phyloP scores from a whole-genome alignment of 1,139 yeast species.

The Kodamaea fungicola region DNA sequence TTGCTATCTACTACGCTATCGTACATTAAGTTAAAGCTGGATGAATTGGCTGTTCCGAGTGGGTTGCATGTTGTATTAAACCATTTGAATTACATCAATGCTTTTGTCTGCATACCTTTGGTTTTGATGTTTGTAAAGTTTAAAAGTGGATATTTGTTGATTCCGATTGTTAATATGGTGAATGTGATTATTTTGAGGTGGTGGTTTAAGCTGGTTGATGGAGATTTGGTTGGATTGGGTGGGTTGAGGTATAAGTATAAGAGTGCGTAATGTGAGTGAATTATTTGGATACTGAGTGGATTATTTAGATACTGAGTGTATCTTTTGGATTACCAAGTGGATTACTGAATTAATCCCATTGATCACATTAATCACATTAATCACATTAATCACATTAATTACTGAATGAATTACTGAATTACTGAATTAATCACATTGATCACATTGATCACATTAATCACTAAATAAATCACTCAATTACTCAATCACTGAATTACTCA shows the following conservation, averaged over 20 bases:
- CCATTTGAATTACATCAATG: constrained; percentile 8
- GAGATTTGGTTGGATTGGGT: constrained; percentile 10
- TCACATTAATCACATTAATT: too few species aligned
- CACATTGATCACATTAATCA: too few species aligned
- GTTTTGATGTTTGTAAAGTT: constrained; percentile 4
- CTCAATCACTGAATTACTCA: too few species aligned
- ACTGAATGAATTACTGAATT: too few species aligned
- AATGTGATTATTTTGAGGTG: constrained; percentile 10
- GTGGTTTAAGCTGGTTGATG: constrained; percentile 10
- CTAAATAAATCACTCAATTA: too few species aligned
- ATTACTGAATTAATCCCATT: too few species aligned
- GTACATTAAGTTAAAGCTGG: constrained; percentile 6
- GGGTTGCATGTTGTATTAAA: not conserved
- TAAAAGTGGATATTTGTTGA: constrained; percentile 3
- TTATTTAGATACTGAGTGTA: too few species aligned
- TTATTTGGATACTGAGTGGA: too few species aligned
- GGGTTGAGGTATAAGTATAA: constrained; percentile 13
- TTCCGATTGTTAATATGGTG: constrained; percentile 12
- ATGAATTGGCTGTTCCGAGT: constrained; percentile 1
- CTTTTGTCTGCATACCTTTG: constrained; percentile 10
- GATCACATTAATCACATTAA: too few species aligned
- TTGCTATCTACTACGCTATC: constrained; percentile 8
- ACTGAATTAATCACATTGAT: too few species aligned
- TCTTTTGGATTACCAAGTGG: too few species aligned
- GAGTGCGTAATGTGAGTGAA: too few species aligned